phyloP scores from a whole-genome alignment of 2,329 filamentous ascomycete species.

The Coniosporium tulheliwenetii region DNA sequence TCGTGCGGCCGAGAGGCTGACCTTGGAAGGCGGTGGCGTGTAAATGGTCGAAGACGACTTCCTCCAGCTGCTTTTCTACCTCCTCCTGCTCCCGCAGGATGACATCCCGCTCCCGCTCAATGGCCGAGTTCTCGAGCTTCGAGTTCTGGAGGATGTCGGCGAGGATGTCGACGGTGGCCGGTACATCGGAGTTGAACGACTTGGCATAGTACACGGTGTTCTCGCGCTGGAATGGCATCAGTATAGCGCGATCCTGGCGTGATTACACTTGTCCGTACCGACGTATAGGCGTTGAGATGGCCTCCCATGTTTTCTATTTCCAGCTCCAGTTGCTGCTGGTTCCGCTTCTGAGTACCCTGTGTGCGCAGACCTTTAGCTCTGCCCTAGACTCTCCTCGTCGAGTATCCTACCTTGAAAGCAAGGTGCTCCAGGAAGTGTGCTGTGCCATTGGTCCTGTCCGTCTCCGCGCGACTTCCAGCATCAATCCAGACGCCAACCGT shows the following conservation, averaged over 20 bases:
- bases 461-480: constrained; percentile 94
- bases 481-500: constrained; percentile 99
- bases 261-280: constrained; percentile 45
- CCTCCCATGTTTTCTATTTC: constrained; percentile 99
- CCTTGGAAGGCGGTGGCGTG: constrained; percentile 96
- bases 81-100: constrained; percentile 98
- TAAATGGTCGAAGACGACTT: constrained; percentile 98
- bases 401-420: constrained; percentile 76
- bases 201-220: constrained; percentile 99
- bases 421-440: constrained; percentile 99
- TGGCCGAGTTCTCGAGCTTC: constrained; percentile 83
- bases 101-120: constrained; percentile 95
- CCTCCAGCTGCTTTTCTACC: constrained; percentile 99
- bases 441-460: constrained; percentile 95
- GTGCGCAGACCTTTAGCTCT: constrained; percentile 9
- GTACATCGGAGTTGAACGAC: constrained; percentile 95
- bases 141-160: constrained; percentile 99
- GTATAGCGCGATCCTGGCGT: constrained; percentile 7
- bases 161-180: constrained; percentile 92
- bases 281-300: constrained; percentile 98
- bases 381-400: background rate
- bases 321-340: constrained; percentile 93
- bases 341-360: constrained; percentile 82
- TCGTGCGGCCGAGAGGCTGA: constrained; percentile 92
- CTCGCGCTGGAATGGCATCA: constrained; percentile 47